A percentile compares a stretch with the other conserved stretches of the same genome.
Conservation (phyloP, 2,329 filamentous ascomycete genomes). For the Sporothrix globosa region DNA sequence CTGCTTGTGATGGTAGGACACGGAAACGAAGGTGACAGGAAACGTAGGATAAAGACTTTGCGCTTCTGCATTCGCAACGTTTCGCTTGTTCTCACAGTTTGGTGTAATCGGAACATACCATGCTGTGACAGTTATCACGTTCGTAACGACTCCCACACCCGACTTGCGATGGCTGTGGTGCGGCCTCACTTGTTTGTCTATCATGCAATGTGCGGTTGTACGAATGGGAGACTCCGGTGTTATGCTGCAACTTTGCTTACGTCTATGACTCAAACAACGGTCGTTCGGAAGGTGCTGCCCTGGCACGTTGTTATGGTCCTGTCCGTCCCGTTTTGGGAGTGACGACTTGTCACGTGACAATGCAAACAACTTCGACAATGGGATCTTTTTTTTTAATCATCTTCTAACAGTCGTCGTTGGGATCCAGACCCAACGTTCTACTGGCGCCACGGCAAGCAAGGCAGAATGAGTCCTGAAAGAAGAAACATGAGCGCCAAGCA, state of each 20-base stretch:
- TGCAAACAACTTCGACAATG: not conserved
- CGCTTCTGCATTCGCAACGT: constrained; percentile 4
- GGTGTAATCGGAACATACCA: no score
- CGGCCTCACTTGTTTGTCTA: not conserved
- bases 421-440: not conserved
- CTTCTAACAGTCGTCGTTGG: no score
- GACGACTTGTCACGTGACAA: constrained; percentile 9
- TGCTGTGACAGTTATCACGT: no score
- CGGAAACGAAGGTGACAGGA: not conserved
- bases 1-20: not conserved
- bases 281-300: not conserved
- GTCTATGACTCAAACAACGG: not conserved
- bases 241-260: constrained; percentile 14
- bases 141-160: no score
- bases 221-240: constrained; percentile 5
- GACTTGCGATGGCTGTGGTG: not conserved
- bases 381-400: not conserved
- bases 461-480: not conserved
- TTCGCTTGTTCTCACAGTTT: not conserved
- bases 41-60: not conserved
- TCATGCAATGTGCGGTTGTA: not conserved
- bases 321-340: not conserved
- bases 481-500: not conserved
- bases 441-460: not conserved
- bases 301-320: not conserved